Conservation (phyloP, 2,329 filamentous ascomycete species). For the Pochonia chlamydosporia region DNA sequence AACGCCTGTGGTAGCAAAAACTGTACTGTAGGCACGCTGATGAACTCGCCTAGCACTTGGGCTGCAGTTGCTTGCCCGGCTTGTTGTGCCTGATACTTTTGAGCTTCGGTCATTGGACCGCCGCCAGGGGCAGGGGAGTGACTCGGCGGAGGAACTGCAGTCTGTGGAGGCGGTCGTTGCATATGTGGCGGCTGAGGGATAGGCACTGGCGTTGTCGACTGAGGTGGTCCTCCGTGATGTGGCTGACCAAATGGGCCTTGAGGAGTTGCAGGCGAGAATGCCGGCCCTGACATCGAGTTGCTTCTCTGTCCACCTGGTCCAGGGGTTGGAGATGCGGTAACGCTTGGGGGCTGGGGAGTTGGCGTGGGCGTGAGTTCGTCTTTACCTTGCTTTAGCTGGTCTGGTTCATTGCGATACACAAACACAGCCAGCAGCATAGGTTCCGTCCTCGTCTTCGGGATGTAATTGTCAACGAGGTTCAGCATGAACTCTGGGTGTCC, state of each 20-base stretch:
- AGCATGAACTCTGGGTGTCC: conserved; percentile 81
- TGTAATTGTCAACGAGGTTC: conserved; percentile 76
- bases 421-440: conserved; percentile 79
- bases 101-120: conserved; percentile 23
- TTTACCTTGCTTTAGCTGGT: conserved; percentile 24
- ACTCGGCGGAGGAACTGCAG: conserved; percentile 9
- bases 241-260: conserved; percentile 27
- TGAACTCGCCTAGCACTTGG: conserved; percentile 58
- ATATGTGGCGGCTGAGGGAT: conserved; percentile 27
- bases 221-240: conserved; percentile 24
- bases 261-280: conserved; percentile 49
- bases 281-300: conserved; percentile 43
- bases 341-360: conserved; percentile 12
- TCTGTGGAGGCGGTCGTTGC: conserved; percentile 7
- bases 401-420: conserved; percentile 64
- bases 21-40: conserved; percentile 58
- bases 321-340: conserved; percentile 27
- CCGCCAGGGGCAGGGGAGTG: conserved; percentile 5
- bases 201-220: conserved; percentile 29
- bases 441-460: conserved; percentile 66
- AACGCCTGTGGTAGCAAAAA: conserved; percentile 65
- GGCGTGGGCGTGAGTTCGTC: conserved; percentile 10
- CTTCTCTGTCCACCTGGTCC: conserved; percentile 32
- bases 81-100: conserved; percentile 37
- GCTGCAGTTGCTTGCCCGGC: conserved; percentile 52